Conservation (phyloP, 805 yeast species). For the Yamadazyma phyllophila region DNA sequence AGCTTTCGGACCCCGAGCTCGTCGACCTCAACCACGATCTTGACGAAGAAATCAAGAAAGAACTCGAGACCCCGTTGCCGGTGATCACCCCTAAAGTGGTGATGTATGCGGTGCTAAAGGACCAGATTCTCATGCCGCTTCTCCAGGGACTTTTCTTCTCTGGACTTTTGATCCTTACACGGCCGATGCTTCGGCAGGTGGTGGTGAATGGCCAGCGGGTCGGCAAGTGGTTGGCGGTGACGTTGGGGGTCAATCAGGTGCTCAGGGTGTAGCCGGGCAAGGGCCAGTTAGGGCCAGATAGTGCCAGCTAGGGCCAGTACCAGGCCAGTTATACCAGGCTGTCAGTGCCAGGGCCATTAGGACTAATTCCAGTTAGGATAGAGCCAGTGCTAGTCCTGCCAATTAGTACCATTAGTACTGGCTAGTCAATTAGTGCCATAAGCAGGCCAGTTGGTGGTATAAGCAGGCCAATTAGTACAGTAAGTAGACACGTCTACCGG, state of each 20-base stretch:
- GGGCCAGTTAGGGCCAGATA: no score
- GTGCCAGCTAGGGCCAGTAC: no score
- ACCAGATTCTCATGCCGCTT: constrained; percentile 53
- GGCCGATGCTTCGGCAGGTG: constrained; percentile 32
- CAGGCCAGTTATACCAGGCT: no score
- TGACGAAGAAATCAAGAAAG: constrained; percentile 16
- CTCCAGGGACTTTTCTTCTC: constrained; percentile 52
- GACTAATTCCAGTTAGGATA: no score
- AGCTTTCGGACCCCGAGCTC: not conserved
- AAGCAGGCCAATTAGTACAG: no score
- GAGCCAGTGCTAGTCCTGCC: no score
- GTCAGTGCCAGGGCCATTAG: no score
- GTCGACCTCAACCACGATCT: constrained; percentile 15
- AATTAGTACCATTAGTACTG: no score
- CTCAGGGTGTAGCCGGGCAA: not conserved
- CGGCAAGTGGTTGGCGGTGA: constrained; percentile 18
- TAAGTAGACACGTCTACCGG: no score
- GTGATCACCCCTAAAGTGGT: constrained; percentile 46
- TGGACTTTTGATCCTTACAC: constrained; percentile 33
- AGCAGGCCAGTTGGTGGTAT: no score
- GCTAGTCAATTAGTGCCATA: no score
- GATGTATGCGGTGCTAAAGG: constrained; percentile 47
- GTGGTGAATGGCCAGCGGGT: constrained; percentile 26
- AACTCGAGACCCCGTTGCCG: constrained; percentile 23
- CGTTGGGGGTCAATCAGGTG: constrained; percentile 5